phyloP scores from a whole-genome alignment of 805 yeast genomes.

The Clavispora santaluciae region DNA sequence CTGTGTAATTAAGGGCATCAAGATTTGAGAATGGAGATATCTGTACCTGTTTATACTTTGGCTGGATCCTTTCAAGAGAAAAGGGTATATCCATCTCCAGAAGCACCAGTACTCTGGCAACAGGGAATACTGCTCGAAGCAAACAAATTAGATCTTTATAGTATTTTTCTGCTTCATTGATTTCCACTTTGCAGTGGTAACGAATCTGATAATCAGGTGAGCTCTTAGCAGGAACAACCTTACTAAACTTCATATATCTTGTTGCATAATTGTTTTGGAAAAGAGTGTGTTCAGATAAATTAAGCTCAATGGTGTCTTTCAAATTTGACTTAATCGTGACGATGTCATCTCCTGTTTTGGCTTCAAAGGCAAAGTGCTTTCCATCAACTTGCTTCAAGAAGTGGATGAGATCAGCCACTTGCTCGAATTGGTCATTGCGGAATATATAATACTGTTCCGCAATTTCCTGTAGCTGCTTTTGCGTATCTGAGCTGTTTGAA shows the following conservation, averaged over 20 bases:
- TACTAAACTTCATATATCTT: slow-evolving; percentile 10
- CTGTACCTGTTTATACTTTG: background rate
- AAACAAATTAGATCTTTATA: slow-evolving; percentile 8
- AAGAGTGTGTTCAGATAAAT: slow-evolving; percentile 9
- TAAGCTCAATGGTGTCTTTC: background rate
- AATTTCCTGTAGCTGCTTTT: background rate
- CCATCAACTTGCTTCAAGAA: background rate
- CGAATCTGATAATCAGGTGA: slow-evolving; percentile 3
- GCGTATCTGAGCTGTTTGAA: background rate
- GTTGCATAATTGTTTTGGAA: slow-evolving; percentile 12
- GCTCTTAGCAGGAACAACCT: slow-evolving; percentile 10
- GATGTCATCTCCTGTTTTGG: background rate
- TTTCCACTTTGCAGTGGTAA: slow-evolving; percentile 2
- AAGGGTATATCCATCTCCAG: background rate
- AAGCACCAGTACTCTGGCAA: slow-evolving; percentile 2
- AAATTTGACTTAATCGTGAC: background rate
- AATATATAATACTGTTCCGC: background rate
- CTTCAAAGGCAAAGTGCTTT: background rate
- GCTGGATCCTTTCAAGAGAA: background rate
- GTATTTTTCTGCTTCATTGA: slow-evolving; percentile 1
- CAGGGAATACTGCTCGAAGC: slow-evolving; percentile 5
- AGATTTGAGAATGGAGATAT: slow-evolving; percentile 1
- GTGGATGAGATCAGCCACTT: background rate
- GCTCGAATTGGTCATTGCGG: background rate
- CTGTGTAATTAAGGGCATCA: background rate